These are phyloP conservation scores for Beauveria brongniartii DNA, from an alignment of 2,329 filamentous ascomycete species.

Conservation along the genomic window DNA sequence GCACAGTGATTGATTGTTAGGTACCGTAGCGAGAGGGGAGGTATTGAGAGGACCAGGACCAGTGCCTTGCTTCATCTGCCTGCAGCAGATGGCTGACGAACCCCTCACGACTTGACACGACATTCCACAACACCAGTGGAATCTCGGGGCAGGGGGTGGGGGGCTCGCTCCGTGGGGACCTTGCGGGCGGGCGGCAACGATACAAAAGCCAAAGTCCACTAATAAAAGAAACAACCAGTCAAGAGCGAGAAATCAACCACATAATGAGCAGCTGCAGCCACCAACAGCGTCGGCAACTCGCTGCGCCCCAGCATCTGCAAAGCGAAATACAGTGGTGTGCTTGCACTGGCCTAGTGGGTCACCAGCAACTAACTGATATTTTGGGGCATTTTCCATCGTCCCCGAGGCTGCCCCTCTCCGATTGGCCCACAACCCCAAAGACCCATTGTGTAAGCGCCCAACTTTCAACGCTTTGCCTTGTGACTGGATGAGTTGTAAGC, in stretches of 20 bases:
- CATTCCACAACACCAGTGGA: neutral
- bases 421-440: neutral
- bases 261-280: neutral
- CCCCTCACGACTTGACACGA: neutral
- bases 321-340: neutral
- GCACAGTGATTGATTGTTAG: neutral
- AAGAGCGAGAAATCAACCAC: neutral
- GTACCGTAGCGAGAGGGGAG: neutral
- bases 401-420: neutral
- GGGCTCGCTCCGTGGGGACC: neutral
- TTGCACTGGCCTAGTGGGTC: neutral
- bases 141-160: neutral
- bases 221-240: neutral
- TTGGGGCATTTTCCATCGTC: neutral
- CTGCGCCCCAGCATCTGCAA: neutral
- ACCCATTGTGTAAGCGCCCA: conserved; percentile 10
- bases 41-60: neutral
- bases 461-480: neutral
- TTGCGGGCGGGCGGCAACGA: conserved; percentile 1
- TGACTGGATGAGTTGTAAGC: conserved; percentile 11
- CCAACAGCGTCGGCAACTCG: neutral
- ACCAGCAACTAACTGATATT: too few species aligned
- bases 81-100: neutral
- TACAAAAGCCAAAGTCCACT: neutral
- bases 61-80: neutral